A percentile compares a stretch with the other conserved stretches of the same genome.
Evolutionary conservation across 2,329 filamentous ascomycete genomes (phyloP).

Genomic region (Corynespora cassiicola): DNA sequence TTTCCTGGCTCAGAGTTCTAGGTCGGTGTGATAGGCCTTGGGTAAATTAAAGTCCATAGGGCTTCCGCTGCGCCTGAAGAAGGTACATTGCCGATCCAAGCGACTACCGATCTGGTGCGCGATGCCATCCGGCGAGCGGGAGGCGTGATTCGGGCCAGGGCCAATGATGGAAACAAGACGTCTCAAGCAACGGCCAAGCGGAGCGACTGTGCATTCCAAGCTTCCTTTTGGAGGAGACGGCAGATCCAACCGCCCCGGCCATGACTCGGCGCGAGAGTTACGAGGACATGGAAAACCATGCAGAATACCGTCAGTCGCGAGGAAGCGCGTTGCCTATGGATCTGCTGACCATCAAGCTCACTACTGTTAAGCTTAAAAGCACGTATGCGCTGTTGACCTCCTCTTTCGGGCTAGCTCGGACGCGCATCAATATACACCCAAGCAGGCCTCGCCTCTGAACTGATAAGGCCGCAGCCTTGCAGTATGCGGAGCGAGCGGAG

Average conservation of each 20-base stretch:
- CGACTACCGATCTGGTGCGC: conserved; percentile 12
- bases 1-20: no score
- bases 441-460: no score
- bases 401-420: conserved; percentile 30
- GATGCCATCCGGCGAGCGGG: conserved; percentile 7
- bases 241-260: conserved; percentile 6
- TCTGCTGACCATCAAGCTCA: conserved; percentile 26
- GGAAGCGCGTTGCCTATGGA: conserved; percentile 10
- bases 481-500: conserved; percentile 2
- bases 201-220: conserved; percentile 15
- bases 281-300: conserved; percentile 9
- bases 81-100: conserved; percentile 7
- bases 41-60: conserved; percentile 21
- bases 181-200: conserved; percentile 6
- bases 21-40: conserved; percentile 21
- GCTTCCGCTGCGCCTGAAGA: conserved; percentile 4
- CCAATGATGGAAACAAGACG: conserved; percentile 18
- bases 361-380: conserved; percentile 45
- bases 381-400: conserved; percentile 36
- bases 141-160: conserved; percentile 8
- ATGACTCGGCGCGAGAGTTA: conserved; percentile 8
- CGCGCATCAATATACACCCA: conserved; percentile 37
- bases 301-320: conserved; percentile 1
- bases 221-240: conserved; percentile 20
- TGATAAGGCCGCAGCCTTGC: no score